A percentile compares a stretch with the other conserved stretches of the same genome.
phyloP scores from a whole-genome alignment of 208 protist genomes.

The Herpetomonas tarakana region DNA sequence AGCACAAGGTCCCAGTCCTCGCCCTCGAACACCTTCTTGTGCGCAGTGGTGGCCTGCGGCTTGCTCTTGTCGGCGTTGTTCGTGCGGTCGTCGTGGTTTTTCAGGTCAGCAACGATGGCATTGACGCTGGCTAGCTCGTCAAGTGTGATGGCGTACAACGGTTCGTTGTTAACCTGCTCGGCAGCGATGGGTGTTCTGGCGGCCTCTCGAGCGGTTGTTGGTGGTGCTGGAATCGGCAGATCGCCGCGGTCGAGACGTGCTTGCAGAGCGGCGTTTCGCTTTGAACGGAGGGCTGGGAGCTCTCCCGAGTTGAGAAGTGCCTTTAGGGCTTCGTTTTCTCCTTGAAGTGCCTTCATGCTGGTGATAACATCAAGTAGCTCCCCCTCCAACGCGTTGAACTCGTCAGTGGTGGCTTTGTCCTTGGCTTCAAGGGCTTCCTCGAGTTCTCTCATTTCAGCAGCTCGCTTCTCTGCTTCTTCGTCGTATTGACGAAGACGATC shows the following conservation, averaged over 20 bases:
- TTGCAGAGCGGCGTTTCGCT: slow-evolving; percentile 11
- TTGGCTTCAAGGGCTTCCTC: slow-evolving; percentile 13
- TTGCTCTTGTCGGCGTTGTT: slow-evolving; percentile 18
- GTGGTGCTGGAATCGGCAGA: neutral
- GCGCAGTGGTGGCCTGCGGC: slow-evolving; percentile 18
- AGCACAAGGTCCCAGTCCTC: slow-evolving; percentile 38
- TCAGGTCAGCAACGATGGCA: slow-evolving; percentile 13
- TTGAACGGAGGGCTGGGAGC: neutral
- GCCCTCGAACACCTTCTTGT: slow-evolving; percentile 40
- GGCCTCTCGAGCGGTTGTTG: neutral
- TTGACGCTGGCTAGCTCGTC: slow-evolving; percentile 13
- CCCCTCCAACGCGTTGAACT: slow-evolving; percentile 12
- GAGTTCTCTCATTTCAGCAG: slow-evolving; percentile 9
- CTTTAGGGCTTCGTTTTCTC: neutral
- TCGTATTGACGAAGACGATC: slow-evolving; percentile 14
- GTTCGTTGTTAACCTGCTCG: slow-evolving; percentile 10
- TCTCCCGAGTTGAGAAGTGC: neutral
- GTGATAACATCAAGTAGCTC: slow-evolving; percentile 23
- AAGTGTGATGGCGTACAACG: slow-evolving; percentile 18
- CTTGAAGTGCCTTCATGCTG: slow-evolving; percentile 21
- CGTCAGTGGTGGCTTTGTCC: neutral
- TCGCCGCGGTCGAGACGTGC: slow-evolving; percentile 5
- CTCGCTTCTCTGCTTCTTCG: slow-evolving; percentile 7
- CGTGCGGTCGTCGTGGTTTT: slow-evolving; percentile 14
- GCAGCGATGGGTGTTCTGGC: neutral